Conservation (phyloP, 331 rosid species). For the Quercus phellos region DNA sequence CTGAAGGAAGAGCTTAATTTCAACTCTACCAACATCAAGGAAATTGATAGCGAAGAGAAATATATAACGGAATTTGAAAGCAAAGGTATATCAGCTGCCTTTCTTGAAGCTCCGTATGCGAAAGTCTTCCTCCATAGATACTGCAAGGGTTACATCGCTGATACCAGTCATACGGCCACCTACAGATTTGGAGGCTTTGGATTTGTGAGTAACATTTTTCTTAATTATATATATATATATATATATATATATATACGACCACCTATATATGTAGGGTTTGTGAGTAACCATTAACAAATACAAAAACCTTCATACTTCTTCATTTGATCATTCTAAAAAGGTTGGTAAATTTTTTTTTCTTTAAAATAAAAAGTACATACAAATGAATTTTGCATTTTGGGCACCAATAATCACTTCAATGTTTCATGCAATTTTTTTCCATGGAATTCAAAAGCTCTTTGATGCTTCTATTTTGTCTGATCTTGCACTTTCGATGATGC, state of each 20-base stretch:
- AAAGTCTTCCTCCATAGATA: not conserved
- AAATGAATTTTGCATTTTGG: too few relatives aligned
- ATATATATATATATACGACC: not conserved
- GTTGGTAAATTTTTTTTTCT: too few relatives aligned
- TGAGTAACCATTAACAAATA: not conserved
- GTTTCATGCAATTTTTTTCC: too few relatives aligned
- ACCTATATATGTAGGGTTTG: not conserved
- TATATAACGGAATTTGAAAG: slow-evolving; percentile 23
- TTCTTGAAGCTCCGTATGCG: slow-evolving; percentile 56
- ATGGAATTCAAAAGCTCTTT: too few relatives aligned
- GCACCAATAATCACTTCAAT: too few relatives aligned
- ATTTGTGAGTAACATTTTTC: not conserved
- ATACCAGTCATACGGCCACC: not conserved
- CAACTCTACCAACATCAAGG: slow-evolving; percentile 24
- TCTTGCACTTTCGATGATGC: too few relatives aligned
- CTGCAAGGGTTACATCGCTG: not conserved
- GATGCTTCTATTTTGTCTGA: too few relatives aligned
- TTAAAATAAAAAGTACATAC: too few relatives aligned
- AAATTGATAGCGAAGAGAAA: slow-evolving; percentile 6
- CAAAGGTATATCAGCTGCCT: slow-evolving; percentile 46
- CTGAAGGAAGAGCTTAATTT: slow-evolving; percentile 28
- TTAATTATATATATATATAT: too few relatives aligned
- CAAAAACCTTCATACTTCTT: too few relatives aligned
- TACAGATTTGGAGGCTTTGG: not conserved
- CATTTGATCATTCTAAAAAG: too few relatives aligned